A percentile compares a stretch with the other conserved stretches of the same genome.
phyloP scores from a whole-genome alignment of 441 rosid species.

The Euphorbia neoarborescens region DNA sequence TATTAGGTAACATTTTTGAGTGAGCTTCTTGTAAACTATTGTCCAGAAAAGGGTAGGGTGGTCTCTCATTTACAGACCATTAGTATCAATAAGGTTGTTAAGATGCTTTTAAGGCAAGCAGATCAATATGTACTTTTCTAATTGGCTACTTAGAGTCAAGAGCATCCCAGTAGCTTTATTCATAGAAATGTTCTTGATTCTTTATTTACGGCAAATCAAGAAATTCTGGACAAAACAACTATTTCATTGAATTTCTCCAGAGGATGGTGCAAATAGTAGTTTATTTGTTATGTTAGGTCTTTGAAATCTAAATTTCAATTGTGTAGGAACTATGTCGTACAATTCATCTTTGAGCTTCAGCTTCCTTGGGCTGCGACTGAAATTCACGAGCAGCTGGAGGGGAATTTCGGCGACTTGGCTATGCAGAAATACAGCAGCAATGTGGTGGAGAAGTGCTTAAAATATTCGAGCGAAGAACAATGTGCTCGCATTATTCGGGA shows the following conservation, averaged over 20 bases:
- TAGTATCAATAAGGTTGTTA: too few relatives aligned
- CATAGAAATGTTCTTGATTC: neutral
- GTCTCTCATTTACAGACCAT: too few relatives aligned
- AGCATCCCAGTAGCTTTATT: neutral
- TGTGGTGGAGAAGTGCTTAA: constrained; percentile 75
- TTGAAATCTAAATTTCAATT: constrained; percentile 4
- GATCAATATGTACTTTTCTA: neutral
- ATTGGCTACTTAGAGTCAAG: neutral
- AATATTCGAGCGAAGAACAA: constrained; percentile 47
- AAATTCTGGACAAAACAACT: neutral
- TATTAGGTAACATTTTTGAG: too few relatives aligned
- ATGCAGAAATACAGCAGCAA: constrained; percentile 87
- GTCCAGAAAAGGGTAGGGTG: too few relatives aligned
- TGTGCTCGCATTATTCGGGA: constrained; percentile 41
- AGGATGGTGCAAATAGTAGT: neutral
- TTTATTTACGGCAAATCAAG: neutral
- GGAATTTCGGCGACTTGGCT: constrained; percentile 58
- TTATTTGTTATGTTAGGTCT: neutral
- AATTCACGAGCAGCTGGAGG: constrained; percentile 57
- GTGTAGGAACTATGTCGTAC: constrained; percentile 78
- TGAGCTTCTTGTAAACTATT: too few relatives aligned
- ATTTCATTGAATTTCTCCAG: neutral
- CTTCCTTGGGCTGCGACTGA: constrained; percentile 54
- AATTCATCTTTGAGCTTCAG: constrained; percentile 57
- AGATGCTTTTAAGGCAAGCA: neutral